Evolutionary conservation across 805 yeast species (phyloP).

Genomic region (Wickerhamomyces kurtzmanii): DNA sequence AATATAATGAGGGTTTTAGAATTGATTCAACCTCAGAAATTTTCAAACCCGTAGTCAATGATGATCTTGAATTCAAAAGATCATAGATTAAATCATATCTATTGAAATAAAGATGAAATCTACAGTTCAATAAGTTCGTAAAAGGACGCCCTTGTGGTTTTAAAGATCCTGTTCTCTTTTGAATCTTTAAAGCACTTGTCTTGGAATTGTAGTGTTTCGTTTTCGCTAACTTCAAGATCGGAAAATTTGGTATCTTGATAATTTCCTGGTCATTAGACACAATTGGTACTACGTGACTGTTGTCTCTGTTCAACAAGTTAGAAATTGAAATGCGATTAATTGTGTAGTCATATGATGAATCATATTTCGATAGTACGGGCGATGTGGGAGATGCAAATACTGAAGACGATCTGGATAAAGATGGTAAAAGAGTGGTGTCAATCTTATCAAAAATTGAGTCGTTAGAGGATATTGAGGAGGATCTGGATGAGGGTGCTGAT

Average conservation of each 20-base stretch:
- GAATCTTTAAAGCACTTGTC: slow-evolving; percentile 2
- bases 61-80: slow-evolving; percentile 5
- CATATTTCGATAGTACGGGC: no score
- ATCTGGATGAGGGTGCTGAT: no score
- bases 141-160: slow-evolving; percentile 19
- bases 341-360: not conserved
- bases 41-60: no score
- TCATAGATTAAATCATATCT: slow-evolving; percentile 14
- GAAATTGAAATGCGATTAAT: not conserved
- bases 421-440: slow-evolving; percentile 2
- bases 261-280: slow-evolving; percentile 3
- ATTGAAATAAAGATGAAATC: slow-evolving; percentile 14
- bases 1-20: no score
- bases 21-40: no score
- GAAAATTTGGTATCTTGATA: slow-evolving; percentile 11
- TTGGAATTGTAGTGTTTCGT: slow-evolving; percentile 13
- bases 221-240: slow-evolving; percentile 16
- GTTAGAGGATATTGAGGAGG: no score
- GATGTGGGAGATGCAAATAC: not conserved
- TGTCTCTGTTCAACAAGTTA: not conserved
- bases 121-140: slow-evolving; percentile 14
- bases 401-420: not conserved
- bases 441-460: slow-evolving; percentile 3
- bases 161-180: slow-evolving; percentile 3
- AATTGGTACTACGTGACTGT: slow-evolving; percentile 1